Conservation (phyloP, 495 filamentous ascomycete genomes). For the Annulohypoxylon moriforme region DNA sequence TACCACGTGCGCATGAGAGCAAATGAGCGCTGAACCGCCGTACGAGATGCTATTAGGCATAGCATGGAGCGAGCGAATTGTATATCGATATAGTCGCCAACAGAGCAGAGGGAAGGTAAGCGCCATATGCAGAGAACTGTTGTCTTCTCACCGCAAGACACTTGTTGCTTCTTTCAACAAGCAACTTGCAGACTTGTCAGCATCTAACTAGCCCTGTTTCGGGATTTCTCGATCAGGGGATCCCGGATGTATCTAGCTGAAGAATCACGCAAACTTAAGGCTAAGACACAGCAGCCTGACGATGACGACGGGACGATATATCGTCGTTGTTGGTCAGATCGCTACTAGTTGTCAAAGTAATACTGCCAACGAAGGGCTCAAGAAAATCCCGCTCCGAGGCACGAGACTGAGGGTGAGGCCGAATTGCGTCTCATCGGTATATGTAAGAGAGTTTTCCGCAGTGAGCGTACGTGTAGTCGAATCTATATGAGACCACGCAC, state of each 20-base stretch:
- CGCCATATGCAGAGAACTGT: slow-evolving; percentile 29
- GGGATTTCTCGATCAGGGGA: slow-evolving; percentile 37
- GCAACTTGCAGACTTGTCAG: slow-evolving; percentile 34
- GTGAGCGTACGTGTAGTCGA: slow-evolving; percentile 34
- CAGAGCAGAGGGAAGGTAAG: slow-evolving; percentile 21
- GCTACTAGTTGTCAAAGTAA: slow-evolving; percentile 16
- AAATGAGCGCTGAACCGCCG: slow-evolving; percentile 14
- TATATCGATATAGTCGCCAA: slow-evolving; percentile 21
- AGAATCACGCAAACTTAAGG: slow-evolving; percentile 18
- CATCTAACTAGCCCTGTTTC: slow-evolving; percentile 29
- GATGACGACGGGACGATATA: slow-evolving; percentile 25
- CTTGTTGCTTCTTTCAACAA: slow-evolving; percentile 30
- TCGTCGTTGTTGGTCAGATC: slow-evolving; percentile 19
- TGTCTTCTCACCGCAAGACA: slow-evolving; percentile 44
- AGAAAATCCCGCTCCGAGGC: slow-evolving; percentile 23
- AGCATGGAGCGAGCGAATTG: slow-evolving; percentile 11
- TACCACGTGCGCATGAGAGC: slow-evolving; percentile 33
- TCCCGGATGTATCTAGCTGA: slow-evolving; percentile 37
- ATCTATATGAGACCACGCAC: slow-evolving; percentile 44
- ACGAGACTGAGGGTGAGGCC: slow-evolving; percentile 14
- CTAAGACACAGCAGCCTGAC: slow-evolving; percentile 25
- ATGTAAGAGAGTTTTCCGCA: slow-evolving; percentile 25
- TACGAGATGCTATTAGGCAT: slow-evolving; percentile 21
- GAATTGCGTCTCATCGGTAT: slow-evolving; percentile 34
- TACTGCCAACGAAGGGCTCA: slow-evolving; percentile 15